A percentile compares a stretch with the other conserved stretches of the same genome.
These are phyloP conservation scores for Crepidotus variabilis DNA, from an alignment of 768 basidiomycete species.

Conservation along the genomic window DNA sequence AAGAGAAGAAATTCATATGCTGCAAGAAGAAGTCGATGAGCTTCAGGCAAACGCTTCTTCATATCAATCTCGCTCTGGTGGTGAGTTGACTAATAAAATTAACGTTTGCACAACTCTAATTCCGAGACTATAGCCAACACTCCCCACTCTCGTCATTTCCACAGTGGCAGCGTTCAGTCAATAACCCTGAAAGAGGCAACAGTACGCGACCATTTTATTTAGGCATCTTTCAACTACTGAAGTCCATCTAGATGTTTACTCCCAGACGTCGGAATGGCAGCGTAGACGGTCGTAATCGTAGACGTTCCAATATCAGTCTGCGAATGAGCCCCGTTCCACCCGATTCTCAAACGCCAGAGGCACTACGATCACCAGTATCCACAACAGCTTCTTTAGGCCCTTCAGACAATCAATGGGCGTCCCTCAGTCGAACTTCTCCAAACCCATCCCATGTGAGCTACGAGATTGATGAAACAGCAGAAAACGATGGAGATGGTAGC, in stretches of 20 bases:
- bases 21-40: conserved; percentile 78
- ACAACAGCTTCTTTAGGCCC: conserved; percentile 31
- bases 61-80: conserved; percentile 31
- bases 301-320: conserved; percentile 11
- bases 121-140: conserved; percentile 27
- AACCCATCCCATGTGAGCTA: conserved; percentile 33
- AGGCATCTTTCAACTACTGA: neutral
- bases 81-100: conserved; percentile 24
- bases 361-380: conserved; percentile 38
- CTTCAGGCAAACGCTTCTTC: conserved; percentile 46
- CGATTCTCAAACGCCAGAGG: conserved; percentile 45
- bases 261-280: conserved; percentile 15
- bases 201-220: conserved; percentile 18
- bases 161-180: conserved; percentile 41
- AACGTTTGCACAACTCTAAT: neutral
- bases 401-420: conserved; percentile 28
- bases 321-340: conserved; percentile 11
- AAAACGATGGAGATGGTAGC: conserved; percentile 27
- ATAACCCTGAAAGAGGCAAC: conserved; percentile 33
- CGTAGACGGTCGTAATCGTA: conserved; percentile 13
- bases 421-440: conserved; percentile 25
- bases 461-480: conserved; percentile 38
- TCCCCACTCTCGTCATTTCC: conserved; percentile 37
- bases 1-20: conserved; percentile 66
- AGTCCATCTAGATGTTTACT: conserved; percentile 9